These are phyloP conservation scores for Passiflora organensis DNA, from an alignment of 345 rosid genomes.

Conservation along the genomic window DNA sequence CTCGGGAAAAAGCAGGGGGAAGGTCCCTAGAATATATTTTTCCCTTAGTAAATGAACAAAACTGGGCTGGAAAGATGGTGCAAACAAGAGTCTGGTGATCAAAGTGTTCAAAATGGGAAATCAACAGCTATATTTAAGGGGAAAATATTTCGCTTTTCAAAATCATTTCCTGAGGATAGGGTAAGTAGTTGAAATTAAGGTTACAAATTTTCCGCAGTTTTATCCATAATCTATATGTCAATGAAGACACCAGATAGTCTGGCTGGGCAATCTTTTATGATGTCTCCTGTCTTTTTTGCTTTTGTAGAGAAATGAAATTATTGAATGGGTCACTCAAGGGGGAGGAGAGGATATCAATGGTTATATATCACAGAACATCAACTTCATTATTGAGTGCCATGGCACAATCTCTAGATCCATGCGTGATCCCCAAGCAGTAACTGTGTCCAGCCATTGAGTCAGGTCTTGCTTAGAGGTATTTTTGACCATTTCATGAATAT, in stretches of 20 bases:
- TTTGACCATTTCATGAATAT: background rate
- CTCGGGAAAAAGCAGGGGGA: conserved; percentile 26
- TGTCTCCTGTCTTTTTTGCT: conserved; percentile 1
- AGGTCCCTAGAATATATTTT: conserved; percentile 26
- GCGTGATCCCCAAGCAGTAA: conserved; percentile 28
- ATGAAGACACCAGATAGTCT: no score
- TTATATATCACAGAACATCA: conserved; percentile 27
- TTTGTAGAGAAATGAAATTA: conserved; percentile 68
- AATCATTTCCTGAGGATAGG: conserved; percentile 73
- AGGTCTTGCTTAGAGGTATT: conserved; percentile 85
- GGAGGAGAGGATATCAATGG: conserved; percentile 64
- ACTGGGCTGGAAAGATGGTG: conserved; percentile 28
- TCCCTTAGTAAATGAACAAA: conserved; percentile 27
- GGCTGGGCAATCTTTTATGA: background rate
- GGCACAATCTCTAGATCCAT: conserved; percentile 39
- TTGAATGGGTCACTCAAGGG: conserved; percentile 85
- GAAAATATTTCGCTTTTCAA: conserved; percentile 66
- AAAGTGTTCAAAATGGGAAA: conserved; percentile 29
- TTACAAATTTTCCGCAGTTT: background rate
- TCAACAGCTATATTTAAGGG: conserved; percentile 53
- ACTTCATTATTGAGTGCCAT: conserved; percentile 75
- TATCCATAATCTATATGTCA: background rate
- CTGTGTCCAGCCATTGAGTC: conserved; percentile 91
- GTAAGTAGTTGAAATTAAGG: conserved; percentile 40
- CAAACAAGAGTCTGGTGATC: conserved; percentile 32